Evolutionary conservation across 192 early-diverging fungal genomes (phyloP).

Genomic region (Coemansia sp.): DNA sequence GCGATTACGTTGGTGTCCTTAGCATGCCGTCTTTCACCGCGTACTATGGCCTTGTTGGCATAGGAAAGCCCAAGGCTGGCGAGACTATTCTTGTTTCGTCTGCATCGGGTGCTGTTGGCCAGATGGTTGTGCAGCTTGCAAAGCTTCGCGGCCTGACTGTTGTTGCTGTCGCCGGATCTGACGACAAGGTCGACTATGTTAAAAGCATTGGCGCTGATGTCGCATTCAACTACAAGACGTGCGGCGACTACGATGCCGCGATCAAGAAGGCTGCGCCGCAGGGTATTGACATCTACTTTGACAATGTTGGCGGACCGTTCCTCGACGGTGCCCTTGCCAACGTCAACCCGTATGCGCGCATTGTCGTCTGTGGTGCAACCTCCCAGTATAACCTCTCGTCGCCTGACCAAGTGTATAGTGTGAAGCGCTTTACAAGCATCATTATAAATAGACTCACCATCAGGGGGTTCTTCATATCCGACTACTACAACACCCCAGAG

Average conservation of each 20-base stretch:
- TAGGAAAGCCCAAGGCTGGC: conserved; percentile 31
- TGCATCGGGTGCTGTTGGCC: too few species aligned
- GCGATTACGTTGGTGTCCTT: conserved; percentile 53
- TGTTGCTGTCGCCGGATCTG: conserved; percentile 82
- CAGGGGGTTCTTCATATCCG: conserved; percentile 66
- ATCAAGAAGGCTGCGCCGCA: too few species aligned
- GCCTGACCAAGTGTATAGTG: conserved; percentile 50
- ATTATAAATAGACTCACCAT: conserved; percentile 62
- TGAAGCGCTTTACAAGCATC: conserved; percentile 63
- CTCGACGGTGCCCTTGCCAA: conserved; percentile 69
- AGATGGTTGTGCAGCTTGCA: too few species aligned
- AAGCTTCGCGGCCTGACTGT: conserved; percentile 66
- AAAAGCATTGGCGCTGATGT: conserved; percentile 36
- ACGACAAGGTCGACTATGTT: conserved; percentile 80
- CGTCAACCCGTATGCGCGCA: conserved; percentile 68
- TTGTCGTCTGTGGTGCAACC: conserved; percentile 50
- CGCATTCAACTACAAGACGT: too few species aligned
- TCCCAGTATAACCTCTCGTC: conserved; percentile 56
- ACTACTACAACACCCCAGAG: conserved; percentile 54
- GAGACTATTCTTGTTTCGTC: too few species aligned
- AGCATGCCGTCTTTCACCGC: conserved; percentile 86
- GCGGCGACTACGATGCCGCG: too few species aligned
- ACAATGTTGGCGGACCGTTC: too few species aligned
- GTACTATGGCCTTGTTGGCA: conserved; percentile 65
- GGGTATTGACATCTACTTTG: too few species aligned